Base-by-base conservation (phyloP, 139 green algal genomes). In the Coccomyxa sp. region DNA sequence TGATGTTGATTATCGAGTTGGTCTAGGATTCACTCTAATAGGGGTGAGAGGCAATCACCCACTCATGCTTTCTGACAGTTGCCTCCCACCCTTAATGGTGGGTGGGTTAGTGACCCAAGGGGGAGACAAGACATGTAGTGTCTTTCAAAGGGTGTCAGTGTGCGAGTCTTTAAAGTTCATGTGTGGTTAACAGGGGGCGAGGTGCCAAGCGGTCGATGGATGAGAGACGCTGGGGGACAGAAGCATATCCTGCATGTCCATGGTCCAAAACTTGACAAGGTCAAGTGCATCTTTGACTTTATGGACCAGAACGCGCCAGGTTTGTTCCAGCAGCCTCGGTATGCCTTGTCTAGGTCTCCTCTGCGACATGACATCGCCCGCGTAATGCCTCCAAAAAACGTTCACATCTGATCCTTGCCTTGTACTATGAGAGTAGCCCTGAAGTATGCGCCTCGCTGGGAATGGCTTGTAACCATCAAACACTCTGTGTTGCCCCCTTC, bases 251-350 rank as follows among this genome's bases (percentile, higher is more conserved):
- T 70, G 58, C 58, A 70, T 34, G 58, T 70, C 14, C 58, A 70
- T 22, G 58, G 58, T 12, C 58, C 58, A 31, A 70, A 70, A 22
- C 58, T 70, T 31, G 58, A 70, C 58, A 70, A 70, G 58, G 58
- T 34, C 14, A 22, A 36, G 24, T 70, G 58, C 24, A 22, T 70
- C 14, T 22, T 70, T 12, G 18, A 70, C 58, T 34, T 35, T 34
- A 22, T 22, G 24, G 24, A 70, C 14, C 8, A 31, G 24, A 8
- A 70, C 14, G 22, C 14, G 22, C 22, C 24, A 70, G 18, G 24
- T 34, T 16, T 29, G 16, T 12, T 16, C 16, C 44, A 58, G 16
- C 44, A 58, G 44, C 44, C 44, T 29, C 14, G 44, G 44, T 58
- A 16, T 16, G 44, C 14, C 12, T 58, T 12, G 14, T 29, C 16